A percentile compares a stretch with the other conserved stretches of the same genome.
phyloP scores from a whole-genome alignment of 2,329 filamentous ascomycete genomes.

The Akanthomyces dipterigenus region DNA sequence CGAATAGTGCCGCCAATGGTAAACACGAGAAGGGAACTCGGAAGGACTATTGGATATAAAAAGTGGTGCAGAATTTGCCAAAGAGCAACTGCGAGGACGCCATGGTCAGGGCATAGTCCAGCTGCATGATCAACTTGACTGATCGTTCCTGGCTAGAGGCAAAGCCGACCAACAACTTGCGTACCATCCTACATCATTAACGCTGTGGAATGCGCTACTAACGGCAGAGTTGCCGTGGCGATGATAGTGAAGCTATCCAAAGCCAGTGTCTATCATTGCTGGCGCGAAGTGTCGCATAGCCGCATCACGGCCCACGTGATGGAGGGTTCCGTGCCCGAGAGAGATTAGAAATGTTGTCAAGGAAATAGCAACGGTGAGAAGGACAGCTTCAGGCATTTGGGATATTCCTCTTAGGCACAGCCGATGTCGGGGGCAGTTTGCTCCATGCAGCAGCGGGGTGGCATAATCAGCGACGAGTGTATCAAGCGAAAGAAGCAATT shows the following conservation, averaged over 20 bases:
- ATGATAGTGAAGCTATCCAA: background rate
- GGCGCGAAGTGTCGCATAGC: background rate
- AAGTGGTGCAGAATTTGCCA: conserved; percentile 18
- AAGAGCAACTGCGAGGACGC: conserved; percentile 1
- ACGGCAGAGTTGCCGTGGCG: background rate
- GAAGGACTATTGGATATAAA: conserved; percentile 35
- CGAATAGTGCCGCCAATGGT: conserved; percentile 26
- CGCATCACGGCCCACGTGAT: background rate
- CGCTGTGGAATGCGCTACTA: background rate
- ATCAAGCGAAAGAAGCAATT: background rate
- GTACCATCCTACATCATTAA: background rate
- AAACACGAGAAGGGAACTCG: conserved; percentile 19
- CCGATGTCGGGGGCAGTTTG: background rate
- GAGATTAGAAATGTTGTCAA: background rate
- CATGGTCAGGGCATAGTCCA: background rate
- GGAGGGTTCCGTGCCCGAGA: background rate
- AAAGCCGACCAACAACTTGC: background rate
- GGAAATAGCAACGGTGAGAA: background rate
- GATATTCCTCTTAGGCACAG: background rate
- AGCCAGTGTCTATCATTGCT: background rate
- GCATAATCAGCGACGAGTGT: background rate
- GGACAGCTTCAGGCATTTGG: background rate
- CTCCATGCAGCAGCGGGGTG: background rate
- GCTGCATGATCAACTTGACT: background rate
- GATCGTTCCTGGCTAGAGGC: background rate